phyloP scores from a whole-genome alignment of 1,139 yeast genomes.

The Trichomonascaceae sp. region DNA sequence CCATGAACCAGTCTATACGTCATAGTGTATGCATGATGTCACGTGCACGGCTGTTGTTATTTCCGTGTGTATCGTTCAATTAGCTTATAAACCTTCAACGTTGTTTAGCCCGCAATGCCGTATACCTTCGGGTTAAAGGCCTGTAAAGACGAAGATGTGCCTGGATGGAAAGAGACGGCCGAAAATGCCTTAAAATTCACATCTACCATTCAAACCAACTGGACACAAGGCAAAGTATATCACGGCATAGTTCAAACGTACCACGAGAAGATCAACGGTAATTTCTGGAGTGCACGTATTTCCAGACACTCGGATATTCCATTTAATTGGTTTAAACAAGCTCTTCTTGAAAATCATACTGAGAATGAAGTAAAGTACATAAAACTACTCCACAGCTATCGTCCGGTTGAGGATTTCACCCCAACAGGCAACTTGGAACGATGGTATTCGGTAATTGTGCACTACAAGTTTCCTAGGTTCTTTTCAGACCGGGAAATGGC shows the following conservation, averaged over 20 bases:
- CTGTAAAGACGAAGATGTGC: constrained; percentile 22
- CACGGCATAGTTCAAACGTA: constrained; percentile 35
- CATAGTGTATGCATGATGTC: neutral
- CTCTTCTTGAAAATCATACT: constrained; percentile 33
- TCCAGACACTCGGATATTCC: constrained; percentile 35
- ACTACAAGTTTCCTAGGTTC: constrained; percentile 48
- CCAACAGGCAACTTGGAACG: constrained; percentile 17
- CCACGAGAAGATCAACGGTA: constrained; percentile 32
- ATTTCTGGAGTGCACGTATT: constrained; percentile 44
- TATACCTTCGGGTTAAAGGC: constrained; percentile 22
- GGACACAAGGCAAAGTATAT: constrained; percentile 23
- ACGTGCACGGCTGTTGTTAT: neutral
- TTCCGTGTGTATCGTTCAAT: neutral
- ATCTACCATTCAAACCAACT: constrained; percentile 15
- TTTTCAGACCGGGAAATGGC: constrained; percentile 49
- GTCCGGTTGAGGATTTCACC: constrained; percentile 15
- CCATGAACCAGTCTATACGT: too few relatives aligned
- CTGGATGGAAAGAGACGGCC: constrained; percentile 21
- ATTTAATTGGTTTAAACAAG: constrained; percentile 27
- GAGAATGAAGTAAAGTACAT: constrained; percentile 36
- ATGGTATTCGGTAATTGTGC: constrained; percentile 33
- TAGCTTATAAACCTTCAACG: neutral
- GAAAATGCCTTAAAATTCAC: constrained; percentile 23
- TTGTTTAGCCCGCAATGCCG: constrained; percentile 7
- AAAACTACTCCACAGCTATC: constrained; percentile 32